Conservation (phyloP, 768 basidiomycete species). For the Rhodotorula toruloides region DNA sequence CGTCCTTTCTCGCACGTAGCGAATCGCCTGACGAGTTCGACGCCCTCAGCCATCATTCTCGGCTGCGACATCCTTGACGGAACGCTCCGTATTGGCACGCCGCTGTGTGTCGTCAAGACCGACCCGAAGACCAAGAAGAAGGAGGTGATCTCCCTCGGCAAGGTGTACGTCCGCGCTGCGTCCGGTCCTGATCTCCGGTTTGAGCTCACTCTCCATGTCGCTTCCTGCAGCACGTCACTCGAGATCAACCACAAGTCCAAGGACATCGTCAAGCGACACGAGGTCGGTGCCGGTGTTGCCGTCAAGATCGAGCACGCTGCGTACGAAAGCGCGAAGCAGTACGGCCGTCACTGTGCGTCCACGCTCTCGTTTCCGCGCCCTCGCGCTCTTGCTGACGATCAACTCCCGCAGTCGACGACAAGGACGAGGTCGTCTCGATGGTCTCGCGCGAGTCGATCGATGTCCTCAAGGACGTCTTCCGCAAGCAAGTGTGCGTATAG, state of each 20-base stretch:
- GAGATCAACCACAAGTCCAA: conserved; percentile 92
- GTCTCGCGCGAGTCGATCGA: conserved; percentile 92
- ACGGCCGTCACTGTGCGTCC: conserved; percentile 80
- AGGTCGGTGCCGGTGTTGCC: conserved; percentile 93
- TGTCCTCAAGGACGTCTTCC: conserved; percentile 69
- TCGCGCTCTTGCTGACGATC: not conserved
- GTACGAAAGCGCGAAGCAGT: conserved; percentile 91
- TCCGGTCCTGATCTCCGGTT: not conserved
- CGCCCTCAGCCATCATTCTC: conserved; percentile 63
- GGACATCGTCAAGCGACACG: conserved; percentile 86
- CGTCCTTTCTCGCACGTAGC: not conserved
- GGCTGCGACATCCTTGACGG: conserved; percentile 96
- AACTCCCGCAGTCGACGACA: conserved; percentile 55
- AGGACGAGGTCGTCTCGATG: conserved; percentile 86
- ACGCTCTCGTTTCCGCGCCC: not conserved
- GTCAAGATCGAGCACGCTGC: conserved; percentile 98
- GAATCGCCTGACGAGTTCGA: not conserved
- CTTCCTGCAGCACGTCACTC: conserved; percentile 67
- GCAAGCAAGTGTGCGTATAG: conserved; percentile 11
- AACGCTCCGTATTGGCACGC: conserved; percentile 81
- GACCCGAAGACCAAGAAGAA: conserved; percentile 82
- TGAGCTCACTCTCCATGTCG: not conserved
- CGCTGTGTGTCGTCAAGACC: conserved; percentile 87
- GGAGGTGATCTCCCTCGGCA: conserved; percentile 85
- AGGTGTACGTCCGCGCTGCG: conserved; percentile 63